Evolutionary conservation across 495 filamentous ascomycete species (phyloP).

Genomic region (Podospora australis): DNA sequence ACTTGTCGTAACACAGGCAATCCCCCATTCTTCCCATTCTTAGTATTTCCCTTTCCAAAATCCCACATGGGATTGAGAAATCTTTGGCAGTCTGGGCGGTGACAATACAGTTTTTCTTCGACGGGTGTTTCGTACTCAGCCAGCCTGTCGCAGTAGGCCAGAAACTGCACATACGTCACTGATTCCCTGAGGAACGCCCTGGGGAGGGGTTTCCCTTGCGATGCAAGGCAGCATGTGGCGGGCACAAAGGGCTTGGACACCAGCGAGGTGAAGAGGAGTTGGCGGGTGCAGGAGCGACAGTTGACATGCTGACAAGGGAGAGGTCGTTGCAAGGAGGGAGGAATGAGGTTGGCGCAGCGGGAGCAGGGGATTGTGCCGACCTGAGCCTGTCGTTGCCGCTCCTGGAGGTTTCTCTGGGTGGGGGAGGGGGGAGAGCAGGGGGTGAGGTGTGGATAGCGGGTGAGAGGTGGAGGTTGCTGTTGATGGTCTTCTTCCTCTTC

Average conservation of each 20-base stretch:
- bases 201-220: not conserved
- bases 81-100: slow-evolving; percentile 8
- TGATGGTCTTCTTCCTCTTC: too few relatives aligned
- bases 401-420: not conserved
- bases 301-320: slow-evolving; percentile 4
- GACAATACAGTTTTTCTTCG: slow-evolving; percentile 7
- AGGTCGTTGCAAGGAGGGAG: not conserved
- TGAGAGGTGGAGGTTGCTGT: not conserved
- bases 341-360: slow-evolving; percentile 1
- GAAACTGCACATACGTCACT: slow-evolving; percentile 8
- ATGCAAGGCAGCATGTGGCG: slow-evolving; percentile 2
- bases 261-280: slow-evolving; percentile 3
- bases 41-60: not conserved
- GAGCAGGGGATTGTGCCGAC: slow-evolving; percentile 1
- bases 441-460: not conserved
- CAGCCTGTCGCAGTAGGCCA: slow-evolving; percentile 11
- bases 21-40: not conserved
- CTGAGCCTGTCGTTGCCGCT: not conserved
- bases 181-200: slow-evolving; percentile 5
- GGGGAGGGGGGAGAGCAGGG: not conserved
- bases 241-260: slow-evolving; percentile 4
- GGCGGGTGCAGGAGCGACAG: not conserved
- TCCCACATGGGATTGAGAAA: slow-evolving; percentile 3
- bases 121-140: slow-evolving; percentile 1
- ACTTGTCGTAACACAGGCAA: too few relatives aligned